These are phyloP conservation scores for Globisporangium cylindrosporum DNA, from an alignment of 352 stramenopile genomes.

Conservation along the genomic window DNA sequence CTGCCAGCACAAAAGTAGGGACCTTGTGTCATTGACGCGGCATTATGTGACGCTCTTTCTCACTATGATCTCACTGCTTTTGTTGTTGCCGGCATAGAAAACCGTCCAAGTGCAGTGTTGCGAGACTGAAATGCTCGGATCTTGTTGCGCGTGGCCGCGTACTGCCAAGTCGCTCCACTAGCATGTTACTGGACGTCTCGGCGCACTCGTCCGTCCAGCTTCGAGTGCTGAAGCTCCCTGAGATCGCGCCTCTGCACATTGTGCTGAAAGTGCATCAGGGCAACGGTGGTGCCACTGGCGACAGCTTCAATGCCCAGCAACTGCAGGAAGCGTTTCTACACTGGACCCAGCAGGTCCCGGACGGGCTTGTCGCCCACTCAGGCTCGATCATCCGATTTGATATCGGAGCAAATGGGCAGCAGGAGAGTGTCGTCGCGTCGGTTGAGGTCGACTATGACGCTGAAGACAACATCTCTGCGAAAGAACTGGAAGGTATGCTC, in stretches of 20 bases:
- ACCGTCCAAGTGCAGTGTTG: constrained; percentile 26
- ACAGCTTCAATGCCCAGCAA: constrained; percentile 1
- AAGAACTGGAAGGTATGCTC: constrained; percentile 46
- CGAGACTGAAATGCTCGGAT: constrained; percentile 38
- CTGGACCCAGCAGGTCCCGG: constrained; percentile 22
- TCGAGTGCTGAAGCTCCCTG: constrained; percentile 53
- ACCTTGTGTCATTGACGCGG: background rate
- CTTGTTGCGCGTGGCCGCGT: constrained; percentile 32
- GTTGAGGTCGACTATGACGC: constrained; percentile 42
- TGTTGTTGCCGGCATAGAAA: constrained; percentile 10
- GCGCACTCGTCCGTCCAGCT: constrained; percentile 29
- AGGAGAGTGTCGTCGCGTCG: constrained; percentile 23
- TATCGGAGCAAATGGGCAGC: constrained; percentile 11
- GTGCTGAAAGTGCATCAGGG: constrained; percentile 25
- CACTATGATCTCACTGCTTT: background rate
- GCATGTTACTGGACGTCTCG: constrained; percentile 19
- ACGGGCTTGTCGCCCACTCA: constrained; percentile 26
- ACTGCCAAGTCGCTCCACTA: constrained; percentile 31
- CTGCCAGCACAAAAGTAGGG: constrained; percentile 3
- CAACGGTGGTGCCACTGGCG: background rate
- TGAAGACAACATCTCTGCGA: constrained; percentile 35
- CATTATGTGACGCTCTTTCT: background rate
- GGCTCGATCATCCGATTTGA: constrained; percentile 29
- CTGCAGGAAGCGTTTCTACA: constrained; percentile 35
- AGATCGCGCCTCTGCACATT: constrained; percentile 30